phyloP scores from a whole-genome alignment of 2,329 filamentous ascomycete species.

The Monilinia fructicola region DNA sequence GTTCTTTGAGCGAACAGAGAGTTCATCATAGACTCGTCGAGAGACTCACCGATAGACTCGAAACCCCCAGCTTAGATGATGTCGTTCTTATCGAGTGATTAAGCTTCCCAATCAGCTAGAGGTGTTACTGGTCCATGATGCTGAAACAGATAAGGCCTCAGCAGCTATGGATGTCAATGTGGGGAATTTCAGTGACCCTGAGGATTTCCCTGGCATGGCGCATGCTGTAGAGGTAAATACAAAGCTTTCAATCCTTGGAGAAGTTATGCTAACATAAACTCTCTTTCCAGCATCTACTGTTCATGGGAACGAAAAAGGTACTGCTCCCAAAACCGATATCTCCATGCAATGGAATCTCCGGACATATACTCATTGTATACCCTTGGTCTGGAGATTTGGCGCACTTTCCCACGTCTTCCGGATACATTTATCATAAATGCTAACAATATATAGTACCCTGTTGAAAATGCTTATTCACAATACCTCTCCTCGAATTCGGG shows the following conservation, averaged over 20 bases:
- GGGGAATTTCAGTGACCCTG: constrained; percentile 88
- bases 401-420: constrained; percentile 18
- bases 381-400: constrained; percentile 11
- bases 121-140: constrained; percentile 87
- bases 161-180: constrained; percentile 95
- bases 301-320: constrained; percentile 97
- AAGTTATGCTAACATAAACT: constrained; percentile 50
- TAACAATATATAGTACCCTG: constrained; percentile 64
- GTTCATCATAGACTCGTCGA: constrained; percentile 36
- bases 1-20: constrained; percentile 39
- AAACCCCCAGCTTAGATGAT: constrained; percentile 85
- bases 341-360: too few species aligned
- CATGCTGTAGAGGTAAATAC: constrained; percentile 73
- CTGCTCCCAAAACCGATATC: too few species aligned
- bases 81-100: constrained; percentile 83
- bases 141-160: constrained; percentile 93
- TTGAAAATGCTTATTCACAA: constrained; percentile 93
- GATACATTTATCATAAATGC: constrained; percentile 17
- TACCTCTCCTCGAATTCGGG: constrained; percentile 90
- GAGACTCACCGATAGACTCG: constrained; percentile 66
- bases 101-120: constrained; percentile 86
- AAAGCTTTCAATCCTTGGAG: background rate
- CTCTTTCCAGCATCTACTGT: constrained; percentile 55
- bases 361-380: constrained; percentile 5
- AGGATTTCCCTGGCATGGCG: constrained; percentile 90